Evolutionary conservation across 768 basidiomycete species (phyloP).

Genomic region (Suillus weaverae): DNA sequence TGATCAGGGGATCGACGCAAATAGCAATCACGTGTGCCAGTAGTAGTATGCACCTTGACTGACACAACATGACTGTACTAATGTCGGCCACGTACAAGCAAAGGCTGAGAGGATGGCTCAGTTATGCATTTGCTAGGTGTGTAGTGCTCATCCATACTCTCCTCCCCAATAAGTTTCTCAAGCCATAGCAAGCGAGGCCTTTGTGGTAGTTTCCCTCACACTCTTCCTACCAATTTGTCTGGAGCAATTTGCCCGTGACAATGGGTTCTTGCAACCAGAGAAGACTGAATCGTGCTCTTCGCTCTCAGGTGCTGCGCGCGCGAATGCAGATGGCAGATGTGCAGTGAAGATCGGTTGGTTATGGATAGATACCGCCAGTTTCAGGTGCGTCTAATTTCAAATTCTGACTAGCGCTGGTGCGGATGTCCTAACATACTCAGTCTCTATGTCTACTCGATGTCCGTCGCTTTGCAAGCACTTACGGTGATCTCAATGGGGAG

Average conservation of each 20-base stretch:
- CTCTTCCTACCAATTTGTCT: slow-evolving; percentile 82
- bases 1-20: not conserved
- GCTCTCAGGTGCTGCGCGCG: slow-evolving; percentile 10
- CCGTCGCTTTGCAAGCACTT: slow-evolving; percentile 88
- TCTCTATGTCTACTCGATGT: slow-evolving; percentile 84
- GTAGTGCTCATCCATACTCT: not conserved
- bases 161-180: not conserved
- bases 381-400: slow-evolving; percentile 54
- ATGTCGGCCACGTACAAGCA: slow-evolving; percentile 14
- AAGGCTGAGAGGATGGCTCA: slow-evolving; percentile 72
- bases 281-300: slow-evolving; percentile 56
- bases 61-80: not conserved
- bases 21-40: not conserved
- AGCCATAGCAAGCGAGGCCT: slow-evolving; percentile 60
- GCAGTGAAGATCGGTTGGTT: slow-evolving; percentile 79
- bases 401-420: not conserved
- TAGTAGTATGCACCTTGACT: not conserved
- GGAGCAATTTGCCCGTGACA: slow-evolving; percentile 88
- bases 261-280: slow-evolving; percentile 77
- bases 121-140: slow-evolving; percentile 84
- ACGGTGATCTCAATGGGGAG: slow-evolving; percentile 93
- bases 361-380: slow-evolving; percentile 92
- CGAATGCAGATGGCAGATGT: slow-evolving; percentile 53
- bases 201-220: slow-evolving; percentile 78
- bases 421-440: slow-evolving; percentile 37